These are phyloP conservation scores for Pythium coloratum DNA, from an alignment of 352 stramenopile genomes.

Conservation along the genomic window DNA sequence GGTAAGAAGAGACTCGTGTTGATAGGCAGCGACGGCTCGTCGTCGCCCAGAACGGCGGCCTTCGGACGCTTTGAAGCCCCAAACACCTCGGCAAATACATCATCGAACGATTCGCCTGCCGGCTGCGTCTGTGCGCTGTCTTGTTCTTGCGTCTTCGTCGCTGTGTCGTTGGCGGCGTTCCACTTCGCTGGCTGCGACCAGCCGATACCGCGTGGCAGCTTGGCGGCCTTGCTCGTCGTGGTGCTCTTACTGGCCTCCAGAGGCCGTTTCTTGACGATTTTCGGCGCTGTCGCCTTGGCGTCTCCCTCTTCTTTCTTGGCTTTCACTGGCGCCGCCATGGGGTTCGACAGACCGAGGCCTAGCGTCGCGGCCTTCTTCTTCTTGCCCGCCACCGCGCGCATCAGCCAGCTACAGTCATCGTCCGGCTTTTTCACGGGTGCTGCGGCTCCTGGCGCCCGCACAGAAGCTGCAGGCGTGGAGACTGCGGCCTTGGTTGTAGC, in stretches of 20 bases:
- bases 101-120: constrained; percentile 26
- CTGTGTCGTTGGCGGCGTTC: neutral
- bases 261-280: constrained; percentile 13
- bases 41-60: neutral
- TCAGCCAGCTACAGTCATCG: constrained; percentile 27
- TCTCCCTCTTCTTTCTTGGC: neutral
- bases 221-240: neutral
- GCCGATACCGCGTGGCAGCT: constrained; percentile 24
- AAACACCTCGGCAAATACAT: constrained; percentile 33
- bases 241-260: constrained; percentile 1
- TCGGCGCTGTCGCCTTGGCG: neutral
- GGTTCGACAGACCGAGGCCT: neutral
- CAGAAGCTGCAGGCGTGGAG: neutral
- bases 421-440: neutral
- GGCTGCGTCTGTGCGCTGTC: neutral
- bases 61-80: constrained; percentile 16
- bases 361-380: constrained; percentile 15
- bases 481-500: neutral
- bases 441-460: neutral
- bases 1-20: constrained; percentile 18
- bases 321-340: neutral
- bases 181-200: constrained; percentile 22
- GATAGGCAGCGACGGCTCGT: constrained; percentile 19
- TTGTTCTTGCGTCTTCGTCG: neutral
- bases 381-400: constrained; percentile 25